Evolutionary conservation across 2,329 filamentous ascomycete genomes (phyloP).

Genomic region (Trichoderma koningiopsis): DNA sequence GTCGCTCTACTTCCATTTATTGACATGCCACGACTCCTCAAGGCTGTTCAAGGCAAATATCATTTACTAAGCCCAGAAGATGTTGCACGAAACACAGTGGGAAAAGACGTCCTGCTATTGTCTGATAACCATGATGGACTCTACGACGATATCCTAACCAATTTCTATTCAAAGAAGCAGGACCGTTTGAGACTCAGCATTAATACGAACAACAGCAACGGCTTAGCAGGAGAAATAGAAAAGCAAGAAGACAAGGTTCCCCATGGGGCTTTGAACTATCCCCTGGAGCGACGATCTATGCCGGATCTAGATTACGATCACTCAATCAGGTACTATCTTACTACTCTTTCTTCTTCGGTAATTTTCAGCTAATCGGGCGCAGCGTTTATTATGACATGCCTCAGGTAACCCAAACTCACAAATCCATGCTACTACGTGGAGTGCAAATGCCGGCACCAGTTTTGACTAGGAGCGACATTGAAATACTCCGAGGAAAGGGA

Average conservation of each 20-base stretch:
- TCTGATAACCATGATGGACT: slow-evolving; percentile 77
- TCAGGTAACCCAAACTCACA: slow-evolving; percentile 70
- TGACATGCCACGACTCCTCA: slow-evolving; percentile 81
- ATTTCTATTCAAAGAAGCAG: slow-evolving; percentile 92
- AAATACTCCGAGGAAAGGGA: slow-evolving; percentile 68
- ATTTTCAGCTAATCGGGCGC: slow-evolving; percentile 35
- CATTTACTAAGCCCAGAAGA: slow-evolving; percentile 78
- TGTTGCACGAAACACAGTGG: slow-evolving; percentile 73
- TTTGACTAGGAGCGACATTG: slow-evolving; percentile 75
- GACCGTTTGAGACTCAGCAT: slow-evolving; percentile 67
- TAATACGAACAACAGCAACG: slow-evolving; percentile 73
- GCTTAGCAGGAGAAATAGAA: slow-evolving; percentile 76
- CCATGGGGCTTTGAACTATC: slow-evolving; percentile 77
- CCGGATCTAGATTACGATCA: slow-evolving; percentile 81
- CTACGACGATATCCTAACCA: slow-evolving; percentile 79
- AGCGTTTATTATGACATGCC: slow-evolving; percentile 89
- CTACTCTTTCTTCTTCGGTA: neutral
- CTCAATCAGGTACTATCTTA: slow-evolving; percentile 68
- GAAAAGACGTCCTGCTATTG: slow-evolving; percentile 79
- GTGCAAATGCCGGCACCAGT: slow-evolving; percentile 71
- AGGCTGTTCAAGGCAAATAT: slow-evolving; percentile 81
- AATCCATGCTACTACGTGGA: slow-evolving; percentile 90
- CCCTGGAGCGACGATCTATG: slow-evolving; percentile 70
- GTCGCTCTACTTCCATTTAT: slow-evolving; percentile 94
- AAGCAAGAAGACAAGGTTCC: slow-evolving; percentile 85